phyloP scores from a whole-genome alignment of 495 filamentous ascomycete species.

The Tuber borchii region DNA sequence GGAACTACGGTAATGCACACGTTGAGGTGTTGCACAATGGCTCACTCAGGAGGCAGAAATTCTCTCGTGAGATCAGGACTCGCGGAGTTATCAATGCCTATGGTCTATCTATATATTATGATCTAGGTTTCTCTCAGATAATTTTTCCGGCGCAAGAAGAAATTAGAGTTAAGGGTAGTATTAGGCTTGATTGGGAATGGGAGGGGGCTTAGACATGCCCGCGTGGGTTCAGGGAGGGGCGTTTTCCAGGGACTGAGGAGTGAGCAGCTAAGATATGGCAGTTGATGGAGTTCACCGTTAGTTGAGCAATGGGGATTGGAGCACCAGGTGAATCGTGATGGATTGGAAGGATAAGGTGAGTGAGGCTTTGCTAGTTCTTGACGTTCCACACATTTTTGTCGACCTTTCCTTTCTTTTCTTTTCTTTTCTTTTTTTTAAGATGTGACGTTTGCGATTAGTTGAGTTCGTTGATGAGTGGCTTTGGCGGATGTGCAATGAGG shows the following conservation, averaged over 20 bases:
- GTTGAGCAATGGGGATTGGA: neutral
- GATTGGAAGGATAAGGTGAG: neutral
- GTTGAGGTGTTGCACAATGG: neutral
- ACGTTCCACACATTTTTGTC: neutral
- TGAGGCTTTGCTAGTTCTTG: neutral
- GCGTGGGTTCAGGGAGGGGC: neutral
- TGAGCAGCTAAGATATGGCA: neutral
- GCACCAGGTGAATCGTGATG: neutral
- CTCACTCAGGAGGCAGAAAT: neutral
- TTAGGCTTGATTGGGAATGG: neutral
- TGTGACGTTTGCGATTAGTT: neutral
- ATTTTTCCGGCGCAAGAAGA: constrained; percentile 9
- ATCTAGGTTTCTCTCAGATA: constrained; percentile 10
- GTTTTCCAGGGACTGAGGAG: neutral
- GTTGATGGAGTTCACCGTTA: neutral
- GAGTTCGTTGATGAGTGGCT: neutral
- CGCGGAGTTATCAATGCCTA: neutral
- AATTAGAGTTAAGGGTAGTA: constrained; percentile 17
- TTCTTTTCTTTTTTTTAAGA: neutral
- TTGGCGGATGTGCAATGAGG: neutral
- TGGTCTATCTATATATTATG: constrained; percentile 8
- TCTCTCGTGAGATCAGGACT: neutral
- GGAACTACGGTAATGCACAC: neutral
- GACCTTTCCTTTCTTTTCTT: neutral
- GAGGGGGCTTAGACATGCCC: neutral